These are phyloP conservation scores for Sphagnum tenellum DNA, from an alignment of 225 moss, liverwort and hornwort species.

Conservation along the genomic window DNA sequence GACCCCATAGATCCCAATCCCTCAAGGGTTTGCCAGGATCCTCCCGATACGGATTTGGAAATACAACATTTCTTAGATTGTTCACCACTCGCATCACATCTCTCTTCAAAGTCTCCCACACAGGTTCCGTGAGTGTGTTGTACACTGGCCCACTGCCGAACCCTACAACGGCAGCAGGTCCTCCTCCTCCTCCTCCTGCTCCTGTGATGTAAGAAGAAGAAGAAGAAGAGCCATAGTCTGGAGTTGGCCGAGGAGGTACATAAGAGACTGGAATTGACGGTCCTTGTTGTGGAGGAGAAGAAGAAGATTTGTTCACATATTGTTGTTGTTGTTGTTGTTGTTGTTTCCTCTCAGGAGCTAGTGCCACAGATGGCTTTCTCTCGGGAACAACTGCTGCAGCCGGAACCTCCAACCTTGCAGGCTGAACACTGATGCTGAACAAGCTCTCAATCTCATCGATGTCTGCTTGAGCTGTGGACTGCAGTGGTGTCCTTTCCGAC, in stretches of 20 bases:
- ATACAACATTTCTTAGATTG: conserved; percentile 91
- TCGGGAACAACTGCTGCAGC: conserved; percentile 37
- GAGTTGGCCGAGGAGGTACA: conserved; percentile 51
- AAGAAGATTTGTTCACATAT: neutral
- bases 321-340: no score
- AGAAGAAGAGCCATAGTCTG: conserved; percentile 10
- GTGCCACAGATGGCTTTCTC: conserved; percentile 21
- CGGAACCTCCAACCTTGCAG: conserved; percentile 71
- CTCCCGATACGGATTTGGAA: conserved; percentile 89
- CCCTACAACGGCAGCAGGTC: conserved; percentile 12
- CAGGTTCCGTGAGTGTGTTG: conserved; percentile 88
- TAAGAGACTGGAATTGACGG: conserved; percentile 54
- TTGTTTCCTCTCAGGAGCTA: no score
- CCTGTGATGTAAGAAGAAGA: conserved; percentile 6
- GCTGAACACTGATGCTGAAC: conserved; percentile 86
- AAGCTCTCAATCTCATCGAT: conserved; percentile 98
- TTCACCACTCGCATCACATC: conserved; percentile 69
- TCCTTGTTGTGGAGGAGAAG: conserved; percentile 22
- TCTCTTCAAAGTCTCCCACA: conserved; percentile 85
- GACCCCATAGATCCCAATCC: conserved; percentile 99
- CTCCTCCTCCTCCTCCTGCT: conserved; percentile 15
- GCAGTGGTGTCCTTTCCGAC: conserved; percentile 8
- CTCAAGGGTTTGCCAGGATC: conserved; percentile 95
- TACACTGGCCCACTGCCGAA: conserved; percentile 81
- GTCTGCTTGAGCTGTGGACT: conserved; percentile 38